Evolutionary conservation across 805 yeast genomes (phyloP).

Genomic region (Kazachstania viticola): DNA sequence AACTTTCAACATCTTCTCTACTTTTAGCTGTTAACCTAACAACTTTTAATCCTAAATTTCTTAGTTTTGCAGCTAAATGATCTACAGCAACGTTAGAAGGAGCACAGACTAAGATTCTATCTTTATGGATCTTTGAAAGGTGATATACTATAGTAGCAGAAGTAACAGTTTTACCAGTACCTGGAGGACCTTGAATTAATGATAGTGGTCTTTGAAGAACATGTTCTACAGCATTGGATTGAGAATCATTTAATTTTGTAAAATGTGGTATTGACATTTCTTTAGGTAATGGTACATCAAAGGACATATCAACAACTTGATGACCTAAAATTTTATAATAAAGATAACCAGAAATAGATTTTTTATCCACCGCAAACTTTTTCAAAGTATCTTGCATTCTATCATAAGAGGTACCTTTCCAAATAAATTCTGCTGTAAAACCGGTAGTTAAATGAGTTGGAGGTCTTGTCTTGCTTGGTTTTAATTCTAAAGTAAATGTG

Average conservation of each 20-base stretch:
- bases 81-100: slow-evolving; percentile 95
- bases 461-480: slow-evolving; percentile 28
- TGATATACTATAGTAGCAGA: slow-evolving; percentile 83
- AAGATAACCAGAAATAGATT: slow-evolving; percentile 60
- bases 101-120: slow-evolving; percentile 75
- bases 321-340: slow-evolving; percentile 76
- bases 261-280: slow-evolving; percentile 54
- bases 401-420: slow-evolving; percentile 77
- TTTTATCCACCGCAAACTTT: slow-evolving; percentile 55
- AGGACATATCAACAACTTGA: slow-evolving; percentile 52
- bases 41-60: slow-evolving; percentile 61
- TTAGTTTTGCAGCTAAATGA: slow-evolving; percentile 68
- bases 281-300: slow-evolving; percentile 50
- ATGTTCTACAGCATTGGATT: slow-evolving; percentile 59
- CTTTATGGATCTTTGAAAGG: slow-evolving; percentile 47
- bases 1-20: slow-evolving; percentile 68
- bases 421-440: slow-evolving; percentile 76
- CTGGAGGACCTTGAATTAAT: slow-evolving; percentile 91
- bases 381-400: slow-evolving; percentile 76
- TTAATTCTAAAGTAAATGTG: slow-evolving; percentile 61
- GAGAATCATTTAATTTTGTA: slow-evolving; percentile 65
- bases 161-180: slow-evolving; percentile 91
- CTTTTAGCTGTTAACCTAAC: slow-evolving; percentile 67
- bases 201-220: slow-evolving; percentile 66
- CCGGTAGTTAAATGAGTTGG: slow-evolving; percentile 51